A percentile compares a stretch with the other conserved stretches of the same genome.
These are phyloP conservation scores for Penicillium griseofulvum DNA, from an alignment of 2,329 filamentous ascomycete species.

Conservation along the genomic window DNA sequence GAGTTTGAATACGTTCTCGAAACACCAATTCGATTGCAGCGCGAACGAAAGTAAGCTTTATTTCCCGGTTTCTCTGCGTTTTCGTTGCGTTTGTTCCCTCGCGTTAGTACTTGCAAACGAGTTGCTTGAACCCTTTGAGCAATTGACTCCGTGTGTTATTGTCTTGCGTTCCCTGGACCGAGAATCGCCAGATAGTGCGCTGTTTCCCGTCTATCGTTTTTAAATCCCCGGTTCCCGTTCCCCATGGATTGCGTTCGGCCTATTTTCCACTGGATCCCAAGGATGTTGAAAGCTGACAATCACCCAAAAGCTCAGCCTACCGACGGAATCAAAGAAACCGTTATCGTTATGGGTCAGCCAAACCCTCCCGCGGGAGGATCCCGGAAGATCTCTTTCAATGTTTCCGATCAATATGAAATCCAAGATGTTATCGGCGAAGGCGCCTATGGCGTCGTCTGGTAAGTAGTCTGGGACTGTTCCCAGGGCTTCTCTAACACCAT, in stretches of 20 bases:
- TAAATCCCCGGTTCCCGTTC: neutral
- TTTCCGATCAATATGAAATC: conserved; percentile 98
- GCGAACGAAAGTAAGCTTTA: conserved; percentile 20
- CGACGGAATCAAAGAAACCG: conserved; percentile 8
- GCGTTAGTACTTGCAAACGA: neutral
- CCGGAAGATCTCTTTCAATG: conserved; percentile 98
- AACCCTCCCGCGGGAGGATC: conserved; percentile 54
- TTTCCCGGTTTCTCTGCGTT: neutral
- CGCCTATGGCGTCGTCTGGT: conserved; percentile 98
- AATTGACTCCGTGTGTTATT: neutral
- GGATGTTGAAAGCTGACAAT: conserved; percentile 13
- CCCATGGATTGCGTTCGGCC: conserved; percentile 9
- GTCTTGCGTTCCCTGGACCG: neutral
- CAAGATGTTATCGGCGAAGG: conserved; percentile 99
- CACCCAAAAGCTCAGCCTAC: neutral
- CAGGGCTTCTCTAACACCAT: neutral
- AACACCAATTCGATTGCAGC: conserved; percentile 5
- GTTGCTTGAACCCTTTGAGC: neutral
- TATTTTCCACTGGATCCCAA: conserved; percentile 2
- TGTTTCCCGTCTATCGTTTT: neutral
- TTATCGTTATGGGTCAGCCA: conserved; percentile 46
- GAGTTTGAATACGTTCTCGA: neutral
- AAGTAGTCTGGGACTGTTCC: conserved; percentile 40
- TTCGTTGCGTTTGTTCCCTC: neutral
- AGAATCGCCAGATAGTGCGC: neutral